phyloP scores from a whole-genome alignment of 768 basidiomycete genomes.

The Lactifluus rugatus region DNA sequence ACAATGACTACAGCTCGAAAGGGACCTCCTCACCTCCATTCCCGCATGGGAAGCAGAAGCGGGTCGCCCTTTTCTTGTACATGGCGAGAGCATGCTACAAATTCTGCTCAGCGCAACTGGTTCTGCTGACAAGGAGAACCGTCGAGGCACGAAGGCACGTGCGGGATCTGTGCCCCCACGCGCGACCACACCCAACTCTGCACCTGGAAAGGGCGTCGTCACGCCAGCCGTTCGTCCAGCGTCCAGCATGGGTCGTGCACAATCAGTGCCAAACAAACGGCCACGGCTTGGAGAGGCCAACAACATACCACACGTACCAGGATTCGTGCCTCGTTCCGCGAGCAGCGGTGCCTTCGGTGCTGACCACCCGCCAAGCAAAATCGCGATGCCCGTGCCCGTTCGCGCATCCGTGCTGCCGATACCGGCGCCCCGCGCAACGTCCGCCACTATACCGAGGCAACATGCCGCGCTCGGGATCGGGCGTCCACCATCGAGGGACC shows the following conservation, averaged over 20 bases:
- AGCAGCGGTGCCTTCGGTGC: background rate
- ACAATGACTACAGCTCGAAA: constrained; percentile 56
- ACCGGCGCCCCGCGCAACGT: constrained; percentile 34
- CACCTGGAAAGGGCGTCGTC: constrained; percentile 33
- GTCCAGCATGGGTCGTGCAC: constrained; percentile 32
- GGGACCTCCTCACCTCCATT: constrained; percentile 68
- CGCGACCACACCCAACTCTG: constrained; percentile 43
- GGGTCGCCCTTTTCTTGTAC: constrained; percentile 68
- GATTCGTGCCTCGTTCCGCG: constrained; percentile 13
- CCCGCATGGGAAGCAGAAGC: constrained; percentile 80
- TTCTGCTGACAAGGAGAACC: constrained; percentile 67
- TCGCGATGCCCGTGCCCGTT: constrained; percentile 22
- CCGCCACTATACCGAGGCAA: constrained; percentile 40
- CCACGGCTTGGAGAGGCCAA: constrained; percentile 42
- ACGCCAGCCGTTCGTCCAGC: constrained; percentile 57
- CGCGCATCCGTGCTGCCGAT: constrained; percentile 2
- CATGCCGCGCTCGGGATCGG: constrained; percentile 52
- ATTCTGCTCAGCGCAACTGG: constrained; percentile 65
- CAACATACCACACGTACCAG: constrained; percentile 27
- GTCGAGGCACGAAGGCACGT: constrained; percentile 26
- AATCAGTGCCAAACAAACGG: constrained; percentile 54
- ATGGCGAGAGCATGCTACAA: constrained; percentile 73
- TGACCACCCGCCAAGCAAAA: constrained; percentile 15
- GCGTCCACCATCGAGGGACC: constrained; percentile 29
- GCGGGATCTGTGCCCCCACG: constrained; percentile 54